These are phyloP conservation scores for Nigrograna mackinnonii DNA, from an alignment of 2,329 filamentous ascomycete species.

Conservation along the genomic window DNA sequence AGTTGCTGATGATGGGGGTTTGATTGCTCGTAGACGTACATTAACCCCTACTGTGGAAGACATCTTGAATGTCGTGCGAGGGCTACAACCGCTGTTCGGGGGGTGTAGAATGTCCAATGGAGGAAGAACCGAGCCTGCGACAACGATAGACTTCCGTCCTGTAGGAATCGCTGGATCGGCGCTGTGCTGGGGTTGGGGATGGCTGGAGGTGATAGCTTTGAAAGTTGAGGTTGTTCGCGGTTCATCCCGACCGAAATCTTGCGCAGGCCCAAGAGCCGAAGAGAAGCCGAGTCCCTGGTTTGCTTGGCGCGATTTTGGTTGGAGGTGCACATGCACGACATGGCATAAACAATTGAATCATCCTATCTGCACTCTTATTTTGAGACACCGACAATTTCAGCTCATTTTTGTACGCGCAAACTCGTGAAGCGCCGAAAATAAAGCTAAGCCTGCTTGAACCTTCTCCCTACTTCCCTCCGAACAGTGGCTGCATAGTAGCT, in stretches of 20 bases:
- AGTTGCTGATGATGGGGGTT: neutral
- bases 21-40: conserved; percentile 43
- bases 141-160: conserved; percentile 9
- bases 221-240: conserved; percentile 33
- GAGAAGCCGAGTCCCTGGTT: conserved; percentile 7
- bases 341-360: too few relatives aligned
- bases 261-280: conserved; percentile 13
- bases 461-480: too few relatives aligned
- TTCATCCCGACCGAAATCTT: conserved; percentile 22
- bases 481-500: too few relatives aligned
- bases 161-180: conserved; percentile 12
- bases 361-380: neutral
- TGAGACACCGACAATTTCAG: neutral
- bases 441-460: too few relatives aligned
- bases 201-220: conserved; percentile 20
- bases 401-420: too few relatives aligned
- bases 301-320: neutral
- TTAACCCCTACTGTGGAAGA: conserved; percentile 56
- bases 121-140: conserved; percentile 21
- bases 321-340: too few relatives aligned
- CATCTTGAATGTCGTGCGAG: conserved; percentile 37
- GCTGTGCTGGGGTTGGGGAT: conserved; percentile 22
- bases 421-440: too few relatives aligned
- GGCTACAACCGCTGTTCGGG: conserved; percentile 18
- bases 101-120: conserved; percentile 34